These are phyloP conservation scores for Jacaranda mimosifolia DNA, from an alignment of 257 asterid species.

Conservation along the genomic window DNA sequence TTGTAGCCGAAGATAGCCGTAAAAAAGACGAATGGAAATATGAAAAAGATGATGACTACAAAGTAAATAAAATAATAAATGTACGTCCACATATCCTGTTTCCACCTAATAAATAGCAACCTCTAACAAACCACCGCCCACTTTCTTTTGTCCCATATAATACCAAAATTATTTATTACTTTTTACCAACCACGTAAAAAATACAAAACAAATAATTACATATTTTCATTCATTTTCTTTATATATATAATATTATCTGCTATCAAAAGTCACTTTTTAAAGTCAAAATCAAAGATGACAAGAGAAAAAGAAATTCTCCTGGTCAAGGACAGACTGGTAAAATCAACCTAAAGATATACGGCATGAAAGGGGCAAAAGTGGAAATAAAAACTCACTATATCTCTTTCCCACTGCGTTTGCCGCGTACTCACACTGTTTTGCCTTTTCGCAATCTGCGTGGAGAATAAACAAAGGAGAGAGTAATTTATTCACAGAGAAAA, in stretches of 20 bases:
- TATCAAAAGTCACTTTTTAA: background rate
- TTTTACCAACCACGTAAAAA: background rate
- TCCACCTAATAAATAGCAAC: background rate
- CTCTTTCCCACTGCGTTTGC: slow-evolving; percentile 37
- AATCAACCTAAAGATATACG: background rate
- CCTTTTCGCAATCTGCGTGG: slow-evolving; percentile 17
- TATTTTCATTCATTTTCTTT: background rate
- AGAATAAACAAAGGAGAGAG: slow-evolving; percentile 15
- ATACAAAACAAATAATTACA: background rate
- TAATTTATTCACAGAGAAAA: background rate
- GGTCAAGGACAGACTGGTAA: background rate
- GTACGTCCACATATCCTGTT: background rate
- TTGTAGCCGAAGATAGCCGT: too few species aligned
- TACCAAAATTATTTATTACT: background rate
- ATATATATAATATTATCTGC: background rate
- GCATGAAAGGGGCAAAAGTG: slow-evolving; percentile 11
- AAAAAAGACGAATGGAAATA: too few species aligned
- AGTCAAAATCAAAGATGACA: background rate
- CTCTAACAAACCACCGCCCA: slow-evolving; percentile 28
- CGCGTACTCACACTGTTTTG: slow-evolving; percentile 39
- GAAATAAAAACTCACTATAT: background rate
- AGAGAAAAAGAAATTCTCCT: background rate
- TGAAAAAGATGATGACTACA: background rate
- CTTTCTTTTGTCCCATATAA: slow-evolving; percentile 19
- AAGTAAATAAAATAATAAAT: background rate